These are phyloP conservation scores for Dryas drummondii DNA, from an alignment of 306 rosid species.

Conservation along the genomic window DNA sequence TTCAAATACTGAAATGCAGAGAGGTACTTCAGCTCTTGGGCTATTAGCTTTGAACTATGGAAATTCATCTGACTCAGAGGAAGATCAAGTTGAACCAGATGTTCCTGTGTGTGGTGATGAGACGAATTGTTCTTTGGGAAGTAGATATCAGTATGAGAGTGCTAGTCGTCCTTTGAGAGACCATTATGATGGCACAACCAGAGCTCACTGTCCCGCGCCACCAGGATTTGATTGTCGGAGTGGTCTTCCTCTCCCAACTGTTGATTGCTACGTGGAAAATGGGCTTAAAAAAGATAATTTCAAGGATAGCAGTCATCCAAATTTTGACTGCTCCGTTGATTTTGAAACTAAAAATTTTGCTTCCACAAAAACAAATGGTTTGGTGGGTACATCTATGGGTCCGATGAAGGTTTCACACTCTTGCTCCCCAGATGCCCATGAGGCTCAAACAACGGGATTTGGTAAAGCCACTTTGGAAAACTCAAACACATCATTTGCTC, in stretches of 20 bases:
- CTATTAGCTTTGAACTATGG: slow-evolving; percentile 87
- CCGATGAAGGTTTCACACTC: slow-evolving; percentile 34
- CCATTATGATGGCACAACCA: slow-evolving; percentile 31
- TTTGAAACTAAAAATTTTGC: slow-evolving; percentile 41
- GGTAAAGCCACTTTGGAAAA: slow-evolving; percentile 36
- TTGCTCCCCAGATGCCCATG: slow-evolving; percentile 44
- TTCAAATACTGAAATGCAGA: slow-evolving; percentile 41
- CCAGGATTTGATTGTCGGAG: slow-evolving; percentile 31
- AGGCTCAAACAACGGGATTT: slow-evolving; percentile 48
- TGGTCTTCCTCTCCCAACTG: slow-evolving; percentile 28
- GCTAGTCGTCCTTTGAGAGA: slow-evolving; percentile 44
- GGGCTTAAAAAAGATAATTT: slow-evolving; percentile 34
- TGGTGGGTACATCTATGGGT: slow-evolving; percentile 41
- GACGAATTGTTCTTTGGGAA: slow-evolving; percentile 45
- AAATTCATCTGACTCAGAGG: slow-evolving; percentile 88
- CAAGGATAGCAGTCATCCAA: slow-evolving; percentile 26
- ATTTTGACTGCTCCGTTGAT: slow-evolving; percentile 40
- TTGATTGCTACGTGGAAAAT: slow-evolving; percentile 21
- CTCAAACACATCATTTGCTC: slow-evolving; percentile 42
- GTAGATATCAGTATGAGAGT: slow-evolving; percentile 37
- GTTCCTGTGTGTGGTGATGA: slow-evolving; percentile 38
- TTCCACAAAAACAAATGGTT: slow-evolving; percentile 34
- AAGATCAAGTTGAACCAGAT: slow-evolving; percentile 50
- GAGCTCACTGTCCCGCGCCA: slow-evolving; percentile 24
- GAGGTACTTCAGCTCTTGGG: slow-evolving; percentile 74